Base-by-base conservation (phyloP, 805 yeast genomes). In the Wickerhamiella qilinensis region DNA sequence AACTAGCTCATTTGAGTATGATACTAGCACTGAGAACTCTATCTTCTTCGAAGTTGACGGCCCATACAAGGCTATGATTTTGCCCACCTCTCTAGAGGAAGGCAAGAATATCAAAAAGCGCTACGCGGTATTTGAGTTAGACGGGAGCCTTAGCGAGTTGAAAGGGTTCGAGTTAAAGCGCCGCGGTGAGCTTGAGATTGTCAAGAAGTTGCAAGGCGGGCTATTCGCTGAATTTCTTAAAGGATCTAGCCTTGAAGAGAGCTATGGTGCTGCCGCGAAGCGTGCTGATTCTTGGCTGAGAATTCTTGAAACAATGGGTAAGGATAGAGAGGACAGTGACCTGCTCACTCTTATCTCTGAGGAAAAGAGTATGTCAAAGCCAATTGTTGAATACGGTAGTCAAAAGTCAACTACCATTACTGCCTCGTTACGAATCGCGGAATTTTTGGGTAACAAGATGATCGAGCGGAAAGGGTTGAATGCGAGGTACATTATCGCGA, bases 41-140 rank as follows among this genome's bases (percentile, higher is more conserved):
- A 91, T 91, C 58, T 88, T 88, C 61, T 91, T 91, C 49, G 99
- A 91, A 56, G 95, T 93, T 16, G 99, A 91, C 63, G 99, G 99
- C 9, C 99, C 99, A 1, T 91, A 91, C 55, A 80, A 75, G 51
- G 98, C 98, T 0, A 91, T 91, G 98, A 73, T 91, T 41, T 67
- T 91, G 37, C 99, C 99, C 3, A 85, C 97, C 0, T 88, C 97
- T 0, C 83, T 84, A 46, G 98, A 91, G 55, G 97, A 93, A 65
- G 97, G 94, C 34, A 86, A 86, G 58, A 95, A 95, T 47, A 67
- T 91, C 53, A 91, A 91, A 57, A 91, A 91, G 52, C 71, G 99
- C 51, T 91, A 91, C 53, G 99, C 98, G 2, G 99, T 91, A 3
- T 91, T 91, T 62, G 91, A 91, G 54, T 74, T 79, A 40, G 96